Evolutionary conservation across 1,284 basidiomycete species (phyloP), one percentile per base, ranked within the genome.

Genomic region (Ganoderma meredithae): DNA sequence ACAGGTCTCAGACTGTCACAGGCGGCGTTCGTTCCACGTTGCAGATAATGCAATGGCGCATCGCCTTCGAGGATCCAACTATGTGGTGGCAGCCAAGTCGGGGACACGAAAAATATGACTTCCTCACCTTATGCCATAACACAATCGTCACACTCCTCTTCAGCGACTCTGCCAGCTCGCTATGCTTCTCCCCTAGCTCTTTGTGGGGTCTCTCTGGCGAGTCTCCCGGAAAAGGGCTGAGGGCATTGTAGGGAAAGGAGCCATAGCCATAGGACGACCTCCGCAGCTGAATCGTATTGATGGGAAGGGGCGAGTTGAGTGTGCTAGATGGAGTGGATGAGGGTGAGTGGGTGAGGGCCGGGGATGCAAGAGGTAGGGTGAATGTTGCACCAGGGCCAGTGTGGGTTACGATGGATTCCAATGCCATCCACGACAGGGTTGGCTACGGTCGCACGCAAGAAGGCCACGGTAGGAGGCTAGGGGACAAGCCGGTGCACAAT

Each of bases 121-220:
- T 60, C n/a, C 79, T 73, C 69, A 88, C 87, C 80, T 88, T 86
- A 79, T 90, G 89, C 89, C 90, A 91, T 67, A 90, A 86, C 55
- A 91, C 84, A 66, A 91, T 82, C 1, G 87, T 90, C 9, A 90
- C 83, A 8, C 88, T 86, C 40, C 78, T 76, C 67, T 77, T 78
- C 52, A 76, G 72, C 12, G 77, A 74, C 63, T 78, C 77, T 53
- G 78, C 74, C 43, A 79, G 69, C 52, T 75, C 73, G 36, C 60
- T 72, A 36, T 73, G 71, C 22, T 63, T 66, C 40, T 72, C 68
- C 44, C 77, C 74, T 47, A 79, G 69, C 47, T 74, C 73, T 36
- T 59, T 72, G 19, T 73, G 71, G 22, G 56, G 58, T 19, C 68
- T 66, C 27, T 66, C 60, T 19, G 44, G 36, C 33, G 58, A 52